Evolutionary conservation across 106 monocot genomes (phyloP).

Genomic region (Phalaenopsis equestris): DNA sequence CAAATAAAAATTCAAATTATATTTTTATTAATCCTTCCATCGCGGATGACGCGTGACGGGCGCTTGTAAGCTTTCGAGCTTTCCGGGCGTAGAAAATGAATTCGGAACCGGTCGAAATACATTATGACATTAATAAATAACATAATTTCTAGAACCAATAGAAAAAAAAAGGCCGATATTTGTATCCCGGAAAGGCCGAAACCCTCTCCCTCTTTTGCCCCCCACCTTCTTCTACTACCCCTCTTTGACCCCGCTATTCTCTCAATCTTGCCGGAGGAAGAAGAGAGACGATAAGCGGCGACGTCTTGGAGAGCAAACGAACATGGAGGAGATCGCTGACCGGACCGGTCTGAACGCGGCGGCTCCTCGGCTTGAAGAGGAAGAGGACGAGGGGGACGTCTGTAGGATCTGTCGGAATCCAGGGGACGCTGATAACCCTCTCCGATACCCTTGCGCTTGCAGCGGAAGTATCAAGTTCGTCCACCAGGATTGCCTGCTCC

Average conservation of each 20-base stretch:
- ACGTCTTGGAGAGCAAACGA: neutral
- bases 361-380: slow-evolving; percentile 54
- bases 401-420: slow-evolving; percentile 99
- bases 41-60: too few relatives aligned
- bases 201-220: neutral
- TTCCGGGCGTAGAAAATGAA: too few relatives aligned
- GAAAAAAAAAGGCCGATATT: too few relatives aligned
- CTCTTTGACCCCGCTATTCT: neutral
- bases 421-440: slow-evolving; percentile 66
- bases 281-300: neutral
- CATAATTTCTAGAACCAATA: too few relatives aligned
- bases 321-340: slow-evolving; percentile 23
- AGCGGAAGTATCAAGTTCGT: slow-evolving; percentile 99
- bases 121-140: too few relatives aligned
- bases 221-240: too few relatives aligned
- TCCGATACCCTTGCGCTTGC: slow-evolving; percentile 96
- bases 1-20: too few relatives aligned
- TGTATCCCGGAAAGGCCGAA: neutral
- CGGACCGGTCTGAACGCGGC: neutral
- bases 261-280: neutral
- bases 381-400: slow-evolving; percentile 95
- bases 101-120: too few relatives aligned
- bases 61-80: too few relatives aligned
- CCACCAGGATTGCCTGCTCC: slow-evolving; percentile 97
- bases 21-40: too few relatives aligned